A percentile compares a stretch with the other conserved stretches of the same genome.
Evolutionary conservation across 805 yeast genomes (phyloP).

Genomic region (Candida suzukii): DNA sequence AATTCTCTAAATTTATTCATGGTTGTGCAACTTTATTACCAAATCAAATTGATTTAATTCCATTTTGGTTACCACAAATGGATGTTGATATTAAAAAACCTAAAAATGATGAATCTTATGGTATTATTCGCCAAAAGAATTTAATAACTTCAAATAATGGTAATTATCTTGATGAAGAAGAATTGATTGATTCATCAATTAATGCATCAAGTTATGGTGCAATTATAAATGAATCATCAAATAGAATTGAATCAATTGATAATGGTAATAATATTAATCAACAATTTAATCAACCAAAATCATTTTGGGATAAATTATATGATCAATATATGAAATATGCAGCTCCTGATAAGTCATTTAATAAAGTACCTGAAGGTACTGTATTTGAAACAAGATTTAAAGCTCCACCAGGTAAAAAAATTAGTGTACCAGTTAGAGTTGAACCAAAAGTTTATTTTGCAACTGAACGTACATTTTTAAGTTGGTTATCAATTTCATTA

Average conservation of each 20-base stretch:
- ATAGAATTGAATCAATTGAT: slow-evolving; percentile 24
- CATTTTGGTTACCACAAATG: slow-evolving; percentile 99
- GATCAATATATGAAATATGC: slow-evolving; percentile 10
- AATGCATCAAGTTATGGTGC: slow-evolving; percentile 18
- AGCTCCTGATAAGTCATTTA: slow-evolving; percentile 39
- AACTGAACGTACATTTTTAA: slow-evolving; percentile 87
- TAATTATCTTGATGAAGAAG: slow-evolving; percentile 65
- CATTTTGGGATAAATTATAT: slow-evolving; percentile 9
- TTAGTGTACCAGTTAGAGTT: slow-evolving; percentile 90
- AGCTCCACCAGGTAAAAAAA: slow-evolving; percentile 85
- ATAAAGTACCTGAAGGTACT: slow-evolving; percentile 60
- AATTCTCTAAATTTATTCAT: slow-evolving; percentile 94
- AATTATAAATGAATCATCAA: slow-evolving; percentile 3
- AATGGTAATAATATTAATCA: too few species aligned
- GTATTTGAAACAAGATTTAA: slow-evolving; percentile 47
- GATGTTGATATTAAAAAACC: slow-evolving; percentile 92
- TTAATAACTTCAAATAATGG: slow-evolving; percentile 34
- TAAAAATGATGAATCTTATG: slow-evolving; percentile 47
- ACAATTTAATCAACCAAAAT: slow-evolving; percentile 1
- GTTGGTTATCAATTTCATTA: slow-evolving; percentile 91
- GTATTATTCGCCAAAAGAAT: slow-evolving; percentile 46
- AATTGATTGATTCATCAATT: slow-evolving; percentile 33
- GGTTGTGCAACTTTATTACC: slow-evolving; percentile 92
- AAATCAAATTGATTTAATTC: slow-evolving; percentile 74
- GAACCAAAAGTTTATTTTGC: slow-evolving; percentile 99